These are phyloP conservation scores for Quercus phellos DNA, from an alignment of 331 rosid genomes.

Conservation along the genomic window DNA sequence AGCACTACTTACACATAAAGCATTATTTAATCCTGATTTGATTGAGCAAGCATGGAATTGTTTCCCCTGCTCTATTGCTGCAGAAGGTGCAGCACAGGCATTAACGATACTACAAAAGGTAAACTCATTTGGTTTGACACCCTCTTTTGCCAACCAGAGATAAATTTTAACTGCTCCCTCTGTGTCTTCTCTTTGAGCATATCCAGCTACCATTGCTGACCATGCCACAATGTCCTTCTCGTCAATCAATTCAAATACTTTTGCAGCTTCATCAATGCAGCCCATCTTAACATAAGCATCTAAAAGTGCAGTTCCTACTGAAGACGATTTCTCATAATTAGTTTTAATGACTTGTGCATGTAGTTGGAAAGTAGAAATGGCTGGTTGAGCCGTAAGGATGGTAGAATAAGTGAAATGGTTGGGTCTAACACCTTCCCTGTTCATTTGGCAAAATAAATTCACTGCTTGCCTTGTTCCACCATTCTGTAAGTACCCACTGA, in stretches of 20 bases:
- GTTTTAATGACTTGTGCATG: slow-evolving; percentile 68
- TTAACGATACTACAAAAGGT: slow-evolving; percentile 66
- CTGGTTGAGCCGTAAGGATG: slow-evolving; percentile 51
- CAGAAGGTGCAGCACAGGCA: slow-evolving; percentile 61
- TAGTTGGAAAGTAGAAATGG: slow-evolving; percentile 38
- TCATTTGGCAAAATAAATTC: slow-evolving; percentile 56
- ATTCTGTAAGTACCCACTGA: slow-evolving; percentile 61
- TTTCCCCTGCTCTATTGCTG: slow-evolving; percentile 65
- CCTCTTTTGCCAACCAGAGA: slow-evolving; percentile 49
- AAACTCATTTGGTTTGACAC: slow-evolving; percentile 57
- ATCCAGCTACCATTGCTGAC: slow-evolving; percentile 77
- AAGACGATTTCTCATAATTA: slow-evolving; percentile 59
- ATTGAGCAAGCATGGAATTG: slow-evolving; percentile 64
- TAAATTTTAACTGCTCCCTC: slow-evolving; percentile 52
- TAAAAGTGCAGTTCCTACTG: slow-evolving; percentile 70
- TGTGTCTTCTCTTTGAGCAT: slow-evolving; percentile 58
- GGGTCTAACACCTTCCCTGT: slow-evolving; percentile 54
- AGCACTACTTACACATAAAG: slow-evolving; percentile 67
- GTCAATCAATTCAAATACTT: slow-evolving; percentile 54
- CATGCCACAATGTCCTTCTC: slow-evolving; percentile 63
- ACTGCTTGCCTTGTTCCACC: slow-evolving; percentile 44
- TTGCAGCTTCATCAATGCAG: slow-evolving; percentile 40
- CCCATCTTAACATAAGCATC: slow-evolving; percentile 60
- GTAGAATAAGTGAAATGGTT: slow-evolving; percentile 77
- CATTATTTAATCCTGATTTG: slow-evolving; percentile 45